Evolutionary conservation across 1,284 basidiomycete species (phyloP).

Genomic region (Pisolithus thermaeus): DNA sequence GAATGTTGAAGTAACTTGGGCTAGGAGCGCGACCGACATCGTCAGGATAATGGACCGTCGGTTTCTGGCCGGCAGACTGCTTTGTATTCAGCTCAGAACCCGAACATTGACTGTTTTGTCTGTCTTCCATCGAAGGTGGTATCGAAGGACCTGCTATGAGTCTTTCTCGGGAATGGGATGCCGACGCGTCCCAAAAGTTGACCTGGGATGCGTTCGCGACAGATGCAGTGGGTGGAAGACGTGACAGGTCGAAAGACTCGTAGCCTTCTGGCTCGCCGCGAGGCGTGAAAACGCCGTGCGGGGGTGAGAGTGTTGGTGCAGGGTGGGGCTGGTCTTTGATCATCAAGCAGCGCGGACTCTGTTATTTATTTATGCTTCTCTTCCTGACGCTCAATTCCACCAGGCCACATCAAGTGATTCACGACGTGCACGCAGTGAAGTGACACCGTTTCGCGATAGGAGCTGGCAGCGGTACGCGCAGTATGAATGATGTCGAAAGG

Average conservation of each 20-base stretch:
- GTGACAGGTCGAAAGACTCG: conserved; percentile 14
- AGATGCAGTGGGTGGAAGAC: conserved; percentile 30
- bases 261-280: conserved; percentile 10
- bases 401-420: background rate
- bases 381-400: background rate
- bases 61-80: conserved; percentile 18
- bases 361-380: background rate
- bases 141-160: conserved; percentile 16
- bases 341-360: background rate
- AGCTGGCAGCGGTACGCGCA: too few species aligned
- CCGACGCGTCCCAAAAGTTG: conserved; percentile 19
- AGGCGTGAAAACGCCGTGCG: conserved; percentile 18
- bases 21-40: conserved; percentile 25
- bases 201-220: conserved; percentile 24
- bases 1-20: conserved; percentile 19
- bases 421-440: too few species aligned
- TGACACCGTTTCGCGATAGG: too few species aligned
- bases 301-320: conserved; percentile 12
- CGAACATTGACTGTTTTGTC: conserved; percentile 11
- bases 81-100: conserved; percentile 10
- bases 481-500: too few species aligned
- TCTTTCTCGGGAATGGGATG: conserved; percentile 17
- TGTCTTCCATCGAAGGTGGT: conserved; percentile 5
- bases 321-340: conserved; percentile 4
- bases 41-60: conserved; percentile 51